A percentile compares a stretch with the other conserved stretches of the same genome.
Evolutionary conservation across 306 rosid genomes (phyloP).

Genomic region (Vigna angularis): DNA sequence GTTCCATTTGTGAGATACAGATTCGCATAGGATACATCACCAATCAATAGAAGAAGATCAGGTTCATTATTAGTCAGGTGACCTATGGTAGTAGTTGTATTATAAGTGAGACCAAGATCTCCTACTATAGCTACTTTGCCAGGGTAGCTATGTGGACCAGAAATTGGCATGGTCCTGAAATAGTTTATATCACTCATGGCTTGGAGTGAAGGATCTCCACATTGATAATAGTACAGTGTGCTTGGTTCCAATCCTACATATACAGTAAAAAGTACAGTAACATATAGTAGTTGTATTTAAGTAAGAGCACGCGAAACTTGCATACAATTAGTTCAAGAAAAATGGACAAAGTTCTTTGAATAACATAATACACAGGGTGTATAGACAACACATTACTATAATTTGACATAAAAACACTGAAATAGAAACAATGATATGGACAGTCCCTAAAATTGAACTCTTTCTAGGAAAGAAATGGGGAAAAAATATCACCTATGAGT

Average conservation of each 20-base stretch:
- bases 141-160: slow-evolving; percentile 70
- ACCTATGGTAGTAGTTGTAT: slow-evolving; percentile 75
- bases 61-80: slow-evolving; percentile 73
- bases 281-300: background rate
- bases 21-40: slow-evolving; percentile 82
- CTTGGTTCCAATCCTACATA: slow-evolving; percentile 68
- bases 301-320: slow-evolving; percentile 3
- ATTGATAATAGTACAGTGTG: slow-evolving; percentile 68
- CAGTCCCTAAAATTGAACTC: slow-evolving; percentile 1
- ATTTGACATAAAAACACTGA: background rate
- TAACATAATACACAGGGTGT: background rate
- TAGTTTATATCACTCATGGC: slow-evolving; percentile 64
- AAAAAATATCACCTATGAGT: slow-evolving; percentile 60
- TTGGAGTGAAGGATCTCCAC: slow-evolving; percentile 74
- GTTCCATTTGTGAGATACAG: slow-evolving; percentile 88
- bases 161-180: slow-evolving; percentile 77
- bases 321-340: slow-evolving; percentile 15
- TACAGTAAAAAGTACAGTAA: slow-evolving; percentile 15
- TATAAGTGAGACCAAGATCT: slow-evolving; percentile 93
- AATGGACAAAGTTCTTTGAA: slow-evolving; percentile 17
- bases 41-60: slow-evolving; percentile 77
- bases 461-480: slow-evolving; percentile 20
- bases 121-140: slow-evolving; percentile 71
- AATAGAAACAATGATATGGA: background rate
- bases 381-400: background rate